Base-by-base conservation (phyloP, 192 early-diverging fungal species). In the Mortierella alpina region DNA sequence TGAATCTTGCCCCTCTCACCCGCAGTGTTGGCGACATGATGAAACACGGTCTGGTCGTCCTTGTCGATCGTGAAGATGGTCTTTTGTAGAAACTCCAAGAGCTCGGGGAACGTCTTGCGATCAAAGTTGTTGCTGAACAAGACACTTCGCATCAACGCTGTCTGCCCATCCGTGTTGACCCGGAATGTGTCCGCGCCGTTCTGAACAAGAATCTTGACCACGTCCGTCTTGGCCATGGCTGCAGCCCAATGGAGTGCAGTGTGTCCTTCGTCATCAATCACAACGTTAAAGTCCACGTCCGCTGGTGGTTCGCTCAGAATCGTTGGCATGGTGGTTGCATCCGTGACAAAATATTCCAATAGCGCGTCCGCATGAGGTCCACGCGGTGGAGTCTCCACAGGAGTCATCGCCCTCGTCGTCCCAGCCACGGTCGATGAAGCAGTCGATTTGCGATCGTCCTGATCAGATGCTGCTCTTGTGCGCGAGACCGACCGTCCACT, bases 191-290 rank as follows among this genome's bases (percentile, higher is more conserved):
- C 89, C 12, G 93, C 93, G 0, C 93, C 93, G 18, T 87, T 90
- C 49, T 92, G 82, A 4, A 98, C 76, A 46, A 99, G 80, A 10
- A 94, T 68, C 39, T 87, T 84, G 23, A 96, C 87, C 7, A 97
- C 85, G n/a, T 89, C 78, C 48, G 93, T 86, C 18, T 92, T 86
- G 0, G 92, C 98, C 68, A 98, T 90, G 14, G 96, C 96, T 0
- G 96, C 93, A 1, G 98, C 94, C 97, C 97, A 99, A 66, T 99
- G 98, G 11, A 98, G 85, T 10, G 94, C 86, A 0, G 96, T 95
- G 81, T 99, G 97, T 4, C 95, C 97, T 60, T 96, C 95, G 51
- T 97, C 97, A 70, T 99, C 98, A 57, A 99, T 95, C 23, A 92
- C 87, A 18, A 93, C 62, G 81, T 96, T 90, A 22, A 96, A 82